Evolutionary conservation across 352 stramenopile genomes (phyloP).

Genomic region (Phytophthora sansomeana): DNA sequence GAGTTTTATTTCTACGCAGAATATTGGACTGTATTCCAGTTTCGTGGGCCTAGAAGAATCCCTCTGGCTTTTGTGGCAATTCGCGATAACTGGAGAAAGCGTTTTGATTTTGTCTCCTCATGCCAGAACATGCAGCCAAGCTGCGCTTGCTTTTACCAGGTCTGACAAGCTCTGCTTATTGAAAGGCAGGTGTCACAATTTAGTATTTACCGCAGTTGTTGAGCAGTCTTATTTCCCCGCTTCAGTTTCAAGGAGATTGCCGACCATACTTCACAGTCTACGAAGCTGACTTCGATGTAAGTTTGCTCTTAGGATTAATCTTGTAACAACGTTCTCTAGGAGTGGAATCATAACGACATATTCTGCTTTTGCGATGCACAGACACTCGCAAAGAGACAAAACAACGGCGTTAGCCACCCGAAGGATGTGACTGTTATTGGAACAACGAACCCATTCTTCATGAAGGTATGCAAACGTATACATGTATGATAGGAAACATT

Average conservation of each 20-base stretch:
- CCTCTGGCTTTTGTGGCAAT: slow-evolving; percentile 87
- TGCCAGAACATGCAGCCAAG: slow-evolving; percentile 83
- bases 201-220: background rate
- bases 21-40: slow-evolving; percentile 85
- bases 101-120: slow-evolving; percentile 82
- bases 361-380: slow-evolving; percentile 21
- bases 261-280: slow-evolving; percentile 90
- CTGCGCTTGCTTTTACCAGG: slow-evolving; percentile 82
- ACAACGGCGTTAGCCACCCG: slow-evolving; percentile 50
- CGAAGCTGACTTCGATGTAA: slow-evolving; percentile 85
- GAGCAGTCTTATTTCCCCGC: slow-evolving; percentile 77
- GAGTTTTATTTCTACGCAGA: slow-evolving; percentile 40
- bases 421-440: slow-evolving; percentile 74
- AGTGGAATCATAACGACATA: slow-evolving; percentile 2
- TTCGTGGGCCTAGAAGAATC: slow-evolving; percentile 79
- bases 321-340: no score
- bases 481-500: background rate
- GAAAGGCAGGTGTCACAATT: background rate
- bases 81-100: slow-evolving; percentile 86
- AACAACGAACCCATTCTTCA: slow-evolving; percentile 90
- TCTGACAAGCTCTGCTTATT: slow-evolving; percentile 19
- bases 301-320: background rate
- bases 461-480: slow-evolving; percentile 58
- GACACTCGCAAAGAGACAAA: slow-evolving; percentile 66
- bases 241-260: slow-evolving; percentile 84